phyloP scores from a whole-genome alignment of 2,329 filamentous ascomycete genomes.

The Aspergillus texensis region DNA sequence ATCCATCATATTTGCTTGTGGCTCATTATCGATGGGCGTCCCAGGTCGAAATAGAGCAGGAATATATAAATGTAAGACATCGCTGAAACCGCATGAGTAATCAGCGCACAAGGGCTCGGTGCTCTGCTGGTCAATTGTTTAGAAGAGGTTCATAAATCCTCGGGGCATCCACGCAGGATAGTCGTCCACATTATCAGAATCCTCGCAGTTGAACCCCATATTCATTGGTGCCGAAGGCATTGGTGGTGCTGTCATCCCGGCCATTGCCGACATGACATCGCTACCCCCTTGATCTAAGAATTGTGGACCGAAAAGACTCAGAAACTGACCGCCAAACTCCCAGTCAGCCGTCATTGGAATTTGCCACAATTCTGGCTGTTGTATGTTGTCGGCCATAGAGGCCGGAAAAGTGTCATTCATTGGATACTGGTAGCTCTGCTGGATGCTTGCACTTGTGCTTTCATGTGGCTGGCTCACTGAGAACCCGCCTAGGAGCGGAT shows the following conservation, averaged over 20 bases:
- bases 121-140: not conserved
- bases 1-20: not conserved
- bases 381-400: slow-evolving; percentile 22
- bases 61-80: not conserved
- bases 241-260: not conserved
- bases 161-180: slow-evolving; percentile 6
- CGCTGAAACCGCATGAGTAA: not conserved
- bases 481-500: not conserved
- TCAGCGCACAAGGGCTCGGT: not conserved
- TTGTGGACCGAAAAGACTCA: slow-evolving; percentile 25
- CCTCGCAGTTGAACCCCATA: slow-evolving; percentile 9
- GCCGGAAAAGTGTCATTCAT: slow-evolving; percentile 24
- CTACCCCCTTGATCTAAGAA: not conserved
- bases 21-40: not conserved
- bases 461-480: not conserved
- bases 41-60: not conserved
- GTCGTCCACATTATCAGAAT: not conserved
- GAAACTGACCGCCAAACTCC: slow-evolving; percentile 52
- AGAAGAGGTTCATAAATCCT: slow-evolving; percentile 3
- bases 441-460: not conserved
- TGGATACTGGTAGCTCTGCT: not conserved
- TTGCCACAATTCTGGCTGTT: slow-evolving; percentile 72
- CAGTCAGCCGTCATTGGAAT: slow-evolving; percentile 90
- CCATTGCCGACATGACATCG: not conserved
- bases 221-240: not conserved